Conservation (phyloP, 805 yeast species). For the Metschnikowia dekortorum region DNA sequence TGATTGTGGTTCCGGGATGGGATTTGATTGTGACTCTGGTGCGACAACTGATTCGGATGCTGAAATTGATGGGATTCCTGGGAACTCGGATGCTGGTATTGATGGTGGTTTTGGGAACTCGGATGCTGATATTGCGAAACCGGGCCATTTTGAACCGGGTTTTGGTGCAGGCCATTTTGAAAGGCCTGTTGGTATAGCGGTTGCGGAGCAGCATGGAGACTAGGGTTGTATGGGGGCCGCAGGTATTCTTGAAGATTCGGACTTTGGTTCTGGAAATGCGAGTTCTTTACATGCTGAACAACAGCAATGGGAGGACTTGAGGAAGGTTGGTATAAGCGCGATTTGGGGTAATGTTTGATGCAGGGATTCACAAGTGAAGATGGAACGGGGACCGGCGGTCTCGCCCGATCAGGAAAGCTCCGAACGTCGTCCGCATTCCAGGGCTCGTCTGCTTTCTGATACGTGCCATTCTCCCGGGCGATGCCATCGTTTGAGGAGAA, state of each 20-base stretch:
- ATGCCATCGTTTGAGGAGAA: too few species aligned
- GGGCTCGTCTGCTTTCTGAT: background rate
- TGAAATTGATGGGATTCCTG: background rate
- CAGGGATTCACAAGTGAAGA: background rate
- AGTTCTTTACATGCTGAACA: background rate
- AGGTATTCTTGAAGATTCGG: background rate
- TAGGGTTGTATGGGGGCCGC: too few species aligned
- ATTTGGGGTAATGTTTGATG: background rate
- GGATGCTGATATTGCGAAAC: background rate
- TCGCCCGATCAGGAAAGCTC: background rate
- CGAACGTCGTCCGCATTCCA: background rate
- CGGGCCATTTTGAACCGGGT: too few species aligned
- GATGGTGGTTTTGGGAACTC: background rate
- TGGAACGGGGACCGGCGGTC: background rate
- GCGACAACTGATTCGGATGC: background rate
- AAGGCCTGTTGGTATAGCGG: too few species aligned
- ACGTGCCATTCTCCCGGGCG: background rate
- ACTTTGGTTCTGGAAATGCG: background rate
- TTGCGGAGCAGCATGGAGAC: too few species aligned
- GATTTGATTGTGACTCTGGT: background rate
- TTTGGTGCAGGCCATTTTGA: too few species aligned
- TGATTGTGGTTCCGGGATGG: too few species aligned
- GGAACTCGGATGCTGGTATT: background rate
- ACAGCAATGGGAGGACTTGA: background rate
- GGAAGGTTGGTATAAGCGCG: background rate